These are phyloP conservation scores for Cyanidiococcus yangmingshanensis DNA, from an alignment of 23 red algal genomes.

Conservation along the genomic window DNA sequence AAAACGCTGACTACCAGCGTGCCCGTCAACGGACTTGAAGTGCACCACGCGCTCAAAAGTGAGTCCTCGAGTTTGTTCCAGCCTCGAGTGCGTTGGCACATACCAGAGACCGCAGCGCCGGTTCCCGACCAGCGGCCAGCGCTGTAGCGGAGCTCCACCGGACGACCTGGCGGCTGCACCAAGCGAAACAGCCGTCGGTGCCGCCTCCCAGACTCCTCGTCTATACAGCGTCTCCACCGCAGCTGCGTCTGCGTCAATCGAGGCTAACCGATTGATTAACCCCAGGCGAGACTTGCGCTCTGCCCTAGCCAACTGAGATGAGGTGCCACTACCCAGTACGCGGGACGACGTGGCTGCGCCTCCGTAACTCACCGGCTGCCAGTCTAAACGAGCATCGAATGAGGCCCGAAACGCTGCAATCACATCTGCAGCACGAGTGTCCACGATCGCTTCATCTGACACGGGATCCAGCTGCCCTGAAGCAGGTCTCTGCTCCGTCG, in stretches of 20 bases:
- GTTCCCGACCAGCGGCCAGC: background rate
- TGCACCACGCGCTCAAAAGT: background rate
- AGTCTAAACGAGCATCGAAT: background rate
- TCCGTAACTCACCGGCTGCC: background rate
- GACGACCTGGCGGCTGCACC: background rate
- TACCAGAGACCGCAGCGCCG: background rate
- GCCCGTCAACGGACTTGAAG: constrained; percentile 1
- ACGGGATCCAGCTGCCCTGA: too few species aligned
- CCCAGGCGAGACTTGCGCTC: background rate
- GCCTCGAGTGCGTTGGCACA: background rate
- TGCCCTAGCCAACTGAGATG: background rate
- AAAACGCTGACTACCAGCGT: background rate
- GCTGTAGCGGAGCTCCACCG: background rate
- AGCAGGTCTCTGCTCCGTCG: too few species aligned
- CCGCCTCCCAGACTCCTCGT: background rate
- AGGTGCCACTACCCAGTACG: background rate
- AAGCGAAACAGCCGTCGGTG: background rate
- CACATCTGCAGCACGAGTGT: background rate
- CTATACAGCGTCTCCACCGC: background rate
- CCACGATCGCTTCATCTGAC: too few species aligned
- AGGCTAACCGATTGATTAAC: background rate
- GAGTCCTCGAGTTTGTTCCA: background rate
- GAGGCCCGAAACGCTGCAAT: background rate
- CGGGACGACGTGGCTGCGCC: background rate
- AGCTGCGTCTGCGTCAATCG: background rate